Percentiles rank a stretch among this genome's conserved stretches.
These are phyloP conservation scores for Pythium periplocum DNA, from an alignment of 352 stramenopile species.

Conservation along the genomic window DNA sequence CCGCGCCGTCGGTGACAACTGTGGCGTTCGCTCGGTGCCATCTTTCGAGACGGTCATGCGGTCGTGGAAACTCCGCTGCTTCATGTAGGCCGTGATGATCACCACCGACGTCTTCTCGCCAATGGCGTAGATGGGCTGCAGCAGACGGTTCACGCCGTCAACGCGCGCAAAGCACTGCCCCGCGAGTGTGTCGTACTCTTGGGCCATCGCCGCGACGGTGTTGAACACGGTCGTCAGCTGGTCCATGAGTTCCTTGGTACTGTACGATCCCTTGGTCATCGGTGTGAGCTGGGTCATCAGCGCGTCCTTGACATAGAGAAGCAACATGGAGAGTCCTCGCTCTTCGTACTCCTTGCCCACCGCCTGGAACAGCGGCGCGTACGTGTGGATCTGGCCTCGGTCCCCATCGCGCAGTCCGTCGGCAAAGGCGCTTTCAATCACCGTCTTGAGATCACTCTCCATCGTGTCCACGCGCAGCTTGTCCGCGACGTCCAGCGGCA, in stretches of 20 bases:
- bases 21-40: not conserved
- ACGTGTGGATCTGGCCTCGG: slow-evolving; percentile 42
- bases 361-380: slow-evolving; percentile 70
- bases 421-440: slow-evolving; percentile 71
- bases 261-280: slow-evolving; percentile 46
- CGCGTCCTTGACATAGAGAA: slow-evolving; percentile 35
- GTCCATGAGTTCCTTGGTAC: slow-evolving; percentile 69
- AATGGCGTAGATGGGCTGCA: slow-evolving; percentile 47
- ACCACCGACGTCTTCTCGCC: slow-evolving; percentile 49
- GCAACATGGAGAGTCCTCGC: slow-evolving; percentile 47
- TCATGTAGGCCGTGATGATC: slow-evolving; percentile 70
- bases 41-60: slow-evolving; percentile 37
- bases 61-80: slow-evolving; percentile 64
- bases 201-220: slow-evolving; percentile 49
- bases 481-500: slow-evolving; percentile 74
- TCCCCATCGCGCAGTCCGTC: slow-evolving; percentile 43
- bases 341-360: slow-evolving; percentile 69
- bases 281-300: slow-evolving; percentile 29
- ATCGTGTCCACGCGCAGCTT: slow-evolving; percentile 80
- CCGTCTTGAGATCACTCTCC: slow-evolving; percentile 74
- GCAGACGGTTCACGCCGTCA: slow-evolving; percentile 41
- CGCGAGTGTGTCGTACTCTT: slow-evolving; percentile 58
- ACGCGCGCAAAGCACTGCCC: slow-evolving; percentile 49
- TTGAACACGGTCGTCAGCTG: slow-evolving; percentile 78
- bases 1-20: slow-evolving; percentile 10